Evolutionary conservation across 495 filamentous ascomycete species (phyloP).

Genomic region (Penicillium cosmopolitanum): DNA sequence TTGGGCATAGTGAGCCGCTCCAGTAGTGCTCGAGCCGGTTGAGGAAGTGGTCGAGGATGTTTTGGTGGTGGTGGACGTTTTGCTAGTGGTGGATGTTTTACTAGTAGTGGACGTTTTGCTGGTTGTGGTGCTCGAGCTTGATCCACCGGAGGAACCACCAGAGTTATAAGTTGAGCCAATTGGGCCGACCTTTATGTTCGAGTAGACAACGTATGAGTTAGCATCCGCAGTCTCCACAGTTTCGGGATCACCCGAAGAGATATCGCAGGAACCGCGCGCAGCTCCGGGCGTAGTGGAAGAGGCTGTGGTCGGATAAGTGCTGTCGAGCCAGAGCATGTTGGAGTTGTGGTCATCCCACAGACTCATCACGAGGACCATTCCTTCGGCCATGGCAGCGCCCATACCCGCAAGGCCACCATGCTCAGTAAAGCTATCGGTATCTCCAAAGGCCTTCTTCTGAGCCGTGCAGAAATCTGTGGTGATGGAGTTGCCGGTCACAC

Average conservation of each 20-base stretch:
- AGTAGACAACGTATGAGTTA: constrained; percentile 65
- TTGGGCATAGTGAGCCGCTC: constrained; percentile 45
- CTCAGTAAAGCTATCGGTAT: constrained; percentile 57
- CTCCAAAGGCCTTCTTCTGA: constrained; percentile 65
- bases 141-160: constrained; percentile 13
- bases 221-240: constrained; percentile 59
- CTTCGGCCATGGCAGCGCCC: constrained; percentile 55
- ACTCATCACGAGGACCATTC: constrained; percentile 78
- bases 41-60: constrained; percentile 29
- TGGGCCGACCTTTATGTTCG: constrained; percentile 70
- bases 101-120: constrained; percentile 9
- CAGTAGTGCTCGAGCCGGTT: constrained; percentile 25
- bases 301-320: constrained; percentile 65
- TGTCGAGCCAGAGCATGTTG: constrained; percentile 88
- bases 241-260: constrained; percentile 62
- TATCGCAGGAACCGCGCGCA: constrained; percentile 69
- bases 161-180: constrained; percentile 60
- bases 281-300: constrained; percentile 62
- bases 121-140: constrained; percentile 18
- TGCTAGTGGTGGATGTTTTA: constrained; percentile 14
- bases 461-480: constrained; percentile 62
- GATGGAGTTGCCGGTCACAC: constrained; percentile 60
- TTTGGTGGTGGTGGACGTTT: constrained; percentile 2
- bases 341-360: constrained; percentile 77
- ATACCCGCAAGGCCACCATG: constrained; percentile 65